A percentile compares a stretch with the other conserved stretches of the same genome.
phyloP scores from a whole-genome alignment of 352 stramenopile genomes.

The Pythium scleroteichum region DNA sequence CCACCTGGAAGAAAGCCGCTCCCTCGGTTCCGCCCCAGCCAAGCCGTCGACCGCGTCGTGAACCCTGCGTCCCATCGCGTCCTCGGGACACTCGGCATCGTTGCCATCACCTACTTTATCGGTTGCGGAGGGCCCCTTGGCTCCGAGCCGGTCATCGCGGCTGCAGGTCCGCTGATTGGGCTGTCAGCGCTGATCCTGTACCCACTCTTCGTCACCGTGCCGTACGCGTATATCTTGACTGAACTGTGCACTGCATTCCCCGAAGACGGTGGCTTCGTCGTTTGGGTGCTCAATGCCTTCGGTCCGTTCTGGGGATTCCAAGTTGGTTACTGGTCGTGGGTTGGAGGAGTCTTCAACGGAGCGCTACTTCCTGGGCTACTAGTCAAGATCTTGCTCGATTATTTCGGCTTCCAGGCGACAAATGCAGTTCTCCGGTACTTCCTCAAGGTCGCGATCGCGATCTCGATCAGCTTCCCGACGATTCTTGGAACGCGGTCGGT shows the following conservation, averaged over 20 bases:
- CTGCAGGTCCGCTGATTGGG: constrained; percentile 47
- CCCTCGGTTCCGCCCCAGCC: neutral
- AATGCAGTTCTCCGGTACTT: constrained; percentile 24
- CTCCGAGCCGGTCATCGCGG: constrained; percentile 29
- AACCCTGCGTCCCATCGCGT: constrained; percentile 25
- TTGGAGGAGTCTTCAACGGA: constrained; percentile 60
- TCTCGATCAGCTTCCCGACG: constrained; percentile 36
- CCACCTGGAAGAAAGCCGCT: neutral
- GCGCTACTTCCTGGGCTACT: constrained; percentile 57
- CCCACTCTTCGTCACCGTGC: constrained; percentile 85
- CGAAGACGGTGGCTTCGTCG: constrained; percentile 73
- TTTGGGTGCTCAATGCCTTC: constrained; percentile 91
- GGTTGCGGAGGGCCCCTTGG: constrained; percentile 31
- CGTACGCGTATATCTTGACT: constrained; percentile 88
- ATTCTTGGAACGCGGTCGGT: constrained; percentile 41
- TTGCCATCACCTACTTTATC: constrained; percentile 34
- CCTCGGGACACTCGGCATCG: constrained; percentile 27
- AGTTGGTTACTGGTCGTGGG: constrained; percentile 72
- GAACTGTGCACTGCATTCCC: constrained; percentile 91
- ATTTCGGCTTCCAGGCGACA: constrained; percentile 33
- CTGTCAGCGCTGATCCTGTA: constrained; percentile 82
- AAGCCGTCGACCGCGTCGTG: constrained; percentile 5
- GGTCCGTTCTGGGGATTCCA: constrained; percentile 81
- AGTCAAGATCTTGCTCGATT: constrained; percentile 25
- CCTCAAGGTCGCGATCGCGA: constrained; percentile 39